Evolutionary conservation across 805 yeast species (phyloP), one percentile per base, ranked within the genome.

Genomic region (Barnettozyma californica): DNA sequence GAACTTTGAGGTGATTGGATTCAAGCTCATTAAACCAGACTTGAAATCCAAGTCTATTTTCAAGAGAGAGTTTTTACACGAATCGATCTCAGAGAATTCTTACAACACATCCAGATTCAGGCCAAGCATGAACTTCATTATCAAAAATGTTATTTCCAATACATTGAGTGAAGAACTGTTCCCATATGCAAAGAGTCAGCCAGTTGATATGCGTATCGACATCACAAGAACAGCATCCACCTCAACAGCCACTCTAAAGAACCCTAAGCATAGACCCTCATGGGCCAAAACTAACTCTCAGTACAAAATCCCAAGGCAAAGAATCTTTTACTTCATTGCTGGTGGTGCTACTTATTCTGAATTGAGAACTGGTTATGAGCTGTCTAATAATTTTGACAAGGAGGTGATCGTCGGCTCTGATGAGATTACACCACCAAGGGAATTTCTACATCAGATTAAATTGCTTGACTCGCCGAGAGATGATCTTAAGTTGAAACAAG

Each of bases 321-420:
- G 94, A 44, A 71, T 91, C 8, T 78, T 91, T 54, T 78, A 90
- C 48, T 94, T 81, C 60, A 77, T 89, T 25, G 84, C 95, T 2
- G 99, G 99, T 20, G 99, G 98, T 9, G 67, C 87, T 19, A 88
- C 98, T 0, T 79, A 84, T 55, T 77, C 91, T 2, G 99, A 94
- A 65, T 69, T 85, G 26, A 77, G 92, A 53, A 76, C 87, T 11
- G 81, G 83, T 4, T 83, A 87, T 57, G 92, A 87, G 53, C 72
- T 89, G 42, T 77, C 88, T 9, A 66, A 69, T 16, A 64, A 74
- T 41, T 72, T 79, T 49, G 79, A 84, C 59, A 83, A 80, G 61
- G 96, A 89, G 52, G 76, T 94, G 16, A 79, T 84, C 51, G 68
- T 92, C 49, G 98, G 98, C 0, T 81, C 91, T 13, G 95, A 87